Conservation (phyloP, 2,329 filamentous ascomycete species). For the Nemania sp. region DNA sequence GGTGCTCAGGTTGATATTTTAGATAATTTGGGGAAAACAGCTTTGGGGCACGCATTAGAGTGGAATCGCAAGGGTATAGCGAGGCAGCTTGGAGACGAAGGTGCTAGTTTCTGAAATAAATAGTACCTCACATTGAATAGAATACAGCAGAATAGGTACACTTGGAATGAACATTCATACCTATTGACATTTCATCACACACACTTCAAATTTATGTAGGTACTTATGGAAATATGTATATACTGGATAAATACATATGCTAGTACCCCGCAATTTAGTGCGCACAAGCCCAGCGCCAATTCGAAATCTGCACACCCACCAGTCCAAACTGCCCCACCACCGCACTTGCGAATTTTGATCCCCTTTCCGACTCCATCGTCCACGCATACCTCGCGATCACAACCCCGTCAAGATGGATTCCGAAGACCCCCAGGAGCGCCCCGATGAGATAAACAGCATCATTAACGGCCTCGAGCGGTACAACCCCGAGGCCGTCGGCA, state of each 20-base stretch:
- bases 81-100: background rate
- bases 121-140: too few relatives aligned
- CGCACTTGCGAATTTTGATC: slow-evolving; percentile 43
- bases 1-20: background rate
- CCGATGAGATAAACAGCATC: slow-evolving; percentile 90
- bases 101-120: too few relatives aligned
- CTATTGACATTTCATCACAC: too few relatives aligned
- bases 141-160: too few relatives aligned
- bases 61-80: background rate
- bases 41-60: too few relatives aligned
- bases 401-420: slow-evolving; percentile 66
- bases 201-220: too few relatives aligned
- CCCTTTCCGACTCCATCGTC: slow-evolving; percentile 42
- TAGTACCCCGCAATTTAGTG: slow-evolving; percentile 35
- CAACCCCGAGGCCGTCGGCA: slow-evolving; percentile 94
- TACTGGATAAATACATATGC: slow-evolving; percentile 27
- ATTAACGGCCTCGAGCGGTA: slow-evolving; percentile 98
- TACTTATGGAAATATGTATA: background rate
- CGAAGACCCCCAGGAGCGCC: slow-evolving; percentile 92
- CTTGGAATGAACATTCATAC: too few relatives aligned
- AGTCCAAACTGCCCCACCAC: slow-evolving; percentile 45
- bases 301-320: slow-evolving; percentile 44
- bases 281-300: slow-evolving; percentile 45
- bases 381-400: slow-evolving; percentile 44
- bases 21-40: background rate